Base-by-base conservation (phyloP, 2,329 filamentous ascomycete species). In the Stagonosporopsis tanaceti region DNA sequence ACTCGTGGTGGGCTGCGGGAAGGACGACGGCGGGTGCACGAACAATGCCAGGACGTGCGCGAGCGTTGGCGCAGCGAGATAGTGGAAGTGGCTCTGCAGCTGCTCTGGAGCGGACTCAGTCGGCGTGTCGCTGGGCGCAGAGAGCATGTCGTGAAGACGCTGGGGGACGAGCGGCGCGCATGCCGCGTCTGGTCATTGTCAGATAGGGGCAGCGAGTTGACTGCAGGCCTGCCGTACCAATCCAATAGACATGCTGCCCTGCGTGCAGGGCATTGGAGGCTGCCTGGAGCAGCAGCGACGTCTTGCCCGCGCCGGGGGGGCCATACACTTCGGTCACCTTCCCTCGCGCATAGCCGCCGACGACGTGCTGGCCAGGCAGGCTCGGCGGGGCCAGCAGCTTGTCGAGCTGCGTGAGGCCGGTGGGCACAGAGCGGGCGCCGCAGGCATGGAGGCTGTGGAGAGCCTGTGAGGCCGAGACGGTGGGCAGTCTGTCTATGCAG, bases 301-400 rank as follows among this genome's bases (percentile, higher is more conserved):
- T 96, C 81, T 96, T 97, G 28, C 93, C 94, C 25, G 86, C 86
- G 1, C 93, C 93, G 8, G 92, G 89, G 11, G 93, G 92, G 0
- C 94, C 94, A 85, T 91, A 96, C 47, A 97, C 79, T 76, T 98
- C 94, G 3, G 90, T 91, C 39, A 97, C 83, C 73, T 92, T 90
- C 14, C 93, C 92, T 54, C 88, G 86, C 59, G 84, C 84, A 45
- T 96, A 81, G 4, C 92, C 93, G 51, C 69, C 67, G 38, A 62
- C 44, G 32, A 63, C 55, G 50, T 60, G 40, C 27, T 68, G 67
- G 57, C 69, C 66, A 22, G 67, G 66, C 17, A 55, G 58, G 53
- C 64, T 61, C 55, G 62, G 63, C 53, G 69, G 63, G 40, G 66
- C 61, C 15, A 81, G 74, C 7, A 78, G 63, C 25, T 63, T 73